Conservation (phyloP, 495 filamentous ascomycete genomes). For the Penicillium angulare region DNA sequence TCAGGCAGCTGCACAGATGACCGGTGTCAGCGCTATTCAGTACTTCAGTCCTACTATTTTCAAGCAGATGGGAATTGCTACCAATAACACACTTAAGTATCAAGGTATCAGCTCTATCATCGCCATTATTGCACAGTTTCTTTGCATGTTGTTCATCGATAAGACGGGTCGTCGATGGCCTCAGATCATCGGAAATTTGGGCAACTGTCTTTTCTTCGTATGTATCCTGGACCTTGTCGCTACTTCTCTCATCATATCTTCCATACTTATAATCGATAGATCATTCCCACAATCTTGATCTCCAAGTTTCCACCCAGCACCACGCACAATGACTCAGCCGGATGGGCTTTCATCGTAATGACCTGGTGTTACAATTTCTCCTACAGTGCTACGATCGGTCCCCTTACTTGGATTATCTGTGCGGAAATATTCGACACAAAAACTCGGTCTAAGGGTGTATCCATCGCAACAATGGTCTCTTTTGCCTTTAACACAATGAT, state of each 20-base stretch:
- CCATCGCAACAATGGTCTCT: constrained; percentile 55
- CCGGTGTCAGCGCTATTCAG: constrained; percentile 63
- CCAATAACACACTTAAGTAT: constrained; percentile 57
- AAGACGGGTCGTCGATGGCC: constrained; percentile 3
- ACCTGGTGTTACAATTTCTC: constrained; percentile 6
- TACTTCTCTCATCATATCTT: not conserved
- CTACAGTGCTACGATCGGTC: not conserved
- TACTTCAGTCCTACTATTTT: constrained; percentile 61
- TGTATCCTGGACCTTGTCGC: not conserved
- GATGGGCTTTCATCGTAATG: constrained; percentile 2
- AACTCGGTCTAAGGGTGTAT: constrained; percentile 58
- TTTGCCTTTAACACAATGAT: constrained; percentile 68
- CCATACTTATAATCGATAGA: not conserved
- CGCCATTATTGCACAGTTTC: constrained; percentile 34
- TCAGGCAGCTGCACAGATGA: constrained; percentile 64
- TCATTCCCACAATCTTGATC: constrained; percentile 1
- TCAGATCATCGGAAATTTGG: constrained; percentile 1
- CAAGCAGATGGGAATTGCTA: constrained; percentile 57
- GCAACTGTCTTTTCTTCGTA: constrained; percentile 3
- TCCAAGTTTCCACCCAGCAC: not conserved
- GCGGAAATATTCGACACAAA: constrained; percentile 63
- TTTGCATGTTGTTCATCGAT: constrained; percentile 3
- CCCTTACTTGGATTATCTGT: constrained; percentile 31
- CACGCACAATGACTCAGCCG: not conserved
- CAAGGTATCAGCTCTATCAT: constrained; percentile 61